These are phyloP conservation scores for Apophysomyces elegans DNA, from an alignment of 371 early-diverging fungal genomes.

Conservation along the genomic window DNA sequence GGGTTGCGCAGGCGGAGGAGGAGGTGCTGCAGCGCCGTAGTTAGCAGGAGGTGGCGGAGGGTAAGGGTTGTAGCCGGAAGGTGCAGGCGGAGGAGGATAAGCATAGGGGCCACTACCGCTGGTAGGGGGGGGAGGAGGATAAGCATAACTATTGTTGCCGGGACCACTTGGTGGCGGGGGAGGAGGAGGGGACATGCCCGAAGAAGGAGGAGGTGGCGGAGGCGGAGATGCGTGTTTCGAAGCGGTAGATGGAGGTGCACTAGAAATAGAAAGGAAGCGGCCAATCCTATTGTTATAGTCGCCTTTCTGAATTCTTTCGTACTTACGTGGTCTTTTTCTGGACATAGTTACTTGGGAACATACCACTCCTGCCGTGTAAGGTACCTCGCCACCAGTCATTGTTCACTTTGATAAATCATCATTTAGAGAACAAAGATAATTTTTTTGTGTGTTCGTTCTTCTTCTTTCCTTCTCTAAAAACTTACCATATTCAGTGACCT, in stretches of 20 bases:
- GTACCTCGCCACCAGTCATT: constrained; percentile 46
- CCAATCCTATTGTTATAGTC: not conserved
- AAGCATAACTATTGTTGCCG: constrained; percentile 10
- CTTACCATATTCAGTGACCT: constrained; percentile 27
- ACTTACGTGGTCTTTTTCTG: constrained; percentile 22
- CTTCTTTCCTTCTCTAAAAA: not conserved
- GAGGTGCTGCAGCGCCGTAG: constrained; percentile 7
- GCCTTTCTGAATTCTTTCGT: too few species aligned
- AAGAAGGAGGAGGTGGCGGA: constrained; percentile 15
- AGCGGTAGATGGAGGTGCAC: constrained; percentile 19
- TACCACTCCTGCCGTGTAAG: constrained; percentile 29
- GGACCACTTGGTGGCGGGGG: constrained; percentile 15
- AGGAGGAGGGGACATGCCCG: constrained; percentile 8
- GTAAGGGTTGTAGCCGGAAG: constrained; percentile 15
- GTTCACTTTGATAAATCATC: constrained; percentile 25
- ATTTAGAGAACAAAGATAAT: not conserved
- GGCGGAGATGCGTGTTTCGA: constrained; percentile 14
- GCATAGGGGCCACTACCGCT: constrained; percentile 1
- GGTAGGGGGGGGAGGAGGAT: constrained; percentile 20
- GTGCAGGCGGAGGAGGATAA: constrained; percentile 14
- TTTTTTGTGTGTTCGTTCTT: not conserved
- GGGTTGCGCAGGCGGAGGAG: constrained; percentile 9
- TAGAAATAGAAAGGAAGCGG: not conserved
- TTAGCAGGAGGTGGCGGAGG: constrained; percentile 16
- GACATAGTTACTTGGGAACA: constrained; percentile 41